Evolutionary conservation across 306 rosid genomes (phyloP).

Genomic region (Casuarina equisetifolia): DNA sequence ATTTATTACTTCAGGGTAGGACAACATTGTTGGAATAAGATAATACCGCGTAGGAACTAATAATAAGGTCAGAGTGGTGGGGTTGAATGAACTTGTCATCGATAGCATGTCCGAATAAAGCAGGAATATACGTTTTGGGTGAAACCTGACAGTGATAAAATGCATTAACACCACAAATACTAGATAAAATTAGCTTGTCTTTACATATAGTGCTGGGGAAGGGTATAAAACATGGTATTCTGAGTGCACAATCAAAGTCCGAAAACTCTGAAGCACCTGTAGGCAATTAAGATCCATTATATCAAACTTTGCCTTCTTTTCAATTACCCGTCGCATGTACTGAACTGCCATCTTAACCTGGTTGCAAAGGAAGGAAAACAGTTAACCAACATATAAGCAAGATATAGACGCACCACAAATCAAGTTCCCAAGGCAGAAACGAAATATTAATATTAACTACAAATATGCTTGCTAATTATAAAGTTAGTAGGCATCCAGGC

Average conservation of each 20-base stretch:
- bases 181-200: conserved; percentile 9
- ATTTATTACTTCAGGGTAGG: not conserved
- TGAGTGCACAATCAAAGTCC: not conserved
- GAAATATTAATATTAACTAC: not conserved
- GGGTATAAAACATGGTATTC: not conserved
- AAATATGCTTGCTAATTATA: not conserved
- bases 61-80: conserved; percentile 75
- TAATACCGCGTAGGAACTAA: conserved; percentile 66
- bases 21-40: conserved; percentile 21
- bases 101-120: conserved; percentile 88
- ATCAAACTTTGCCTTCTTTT: conserved; percentile 93
- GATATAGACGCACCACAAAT: conserved; percentile 15
- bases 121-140: conserved; percentile 81
- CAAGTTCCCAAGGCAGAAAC: not conserved
- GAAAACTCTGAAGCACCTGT: conserved; percentile 52
- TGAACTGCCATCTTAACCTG: conserved; percentile 95
- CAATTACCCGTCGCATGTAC: conserved; percentile 92
- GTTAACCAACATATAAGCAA: conserved; percentile 14
- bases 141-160: conserved; percentile 59
- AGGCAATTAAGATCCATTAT: conserved; percentile 88
- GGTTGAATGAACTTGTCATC: conserved; percentile 79
- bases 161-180: conserved; percentile 28
- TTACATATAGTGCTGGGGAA: conserved; percentile 2
- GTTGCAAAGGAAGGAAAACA: conserved; percentile 22
- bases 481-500: not conserved